Evolutionary conservation across 2,329 filamentous ascomycete species (phyloP).

Genomic region (Diaporthe helianthi): DNA sequence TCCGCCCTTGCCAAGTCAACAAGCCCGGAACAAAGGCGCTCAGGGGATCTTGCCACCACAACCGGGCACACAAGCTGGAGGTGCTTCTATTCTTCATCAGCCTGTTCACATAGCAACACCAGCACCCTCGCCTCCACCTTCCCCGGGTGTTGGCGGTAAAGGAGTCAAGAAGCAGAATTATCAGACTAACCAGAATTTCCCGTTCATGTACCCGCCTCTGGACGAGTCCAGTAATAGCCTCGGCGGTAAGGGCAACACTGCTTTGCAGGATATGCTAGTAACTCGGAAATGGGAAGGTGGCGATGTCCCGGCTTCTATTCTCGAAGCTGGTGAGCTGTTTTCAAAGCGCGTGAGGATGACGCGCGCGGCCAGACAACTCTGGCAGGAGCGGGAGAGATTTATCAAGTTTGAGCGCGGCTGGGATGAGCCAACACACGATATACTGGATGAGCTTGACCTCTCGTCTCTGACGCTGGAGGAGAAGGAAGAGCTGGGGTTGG

Average conservation of each 20-base stretch:
- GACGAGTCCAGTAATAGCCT: constrained; percentile 88
- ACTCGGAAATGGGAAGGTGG: constrained; percentile 91
- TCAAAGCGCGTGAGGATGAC: constrained; percentile 90
- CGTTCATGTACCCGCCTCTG: constrained; percentile 94
- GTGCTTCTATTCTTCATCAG: constrained; percentile 87
- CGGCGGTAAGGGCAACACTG: constrained; percentile 85
- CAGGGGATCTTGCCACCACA: constrained; percentile 68
- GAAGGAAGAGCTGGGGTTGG: constrained; percentile 55
- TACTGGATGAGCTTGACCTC: constrained; percentile 49
- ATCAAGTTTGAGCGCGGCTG: constrained; percentile 93
- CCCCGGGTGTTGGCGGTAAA: constrained; percentile 85
- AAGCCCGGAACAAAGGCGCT: constrained; percentile 64
- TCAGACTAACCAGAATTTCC: constrained; percentile 98
- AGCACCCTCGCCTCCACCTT: constrained; percentile 92
- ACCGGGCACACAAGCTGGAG: constrained; percentile 61
- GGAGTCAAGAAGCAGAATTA: constrained; percentile 99
- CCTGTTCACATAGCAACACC: constrained; percentile 99
- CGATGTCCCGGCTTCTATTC: constrained; percentile 90
- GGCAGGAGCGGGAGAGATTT: constrained; percentile 91
- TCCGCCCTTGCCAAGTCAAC: constrained; percentile 81
- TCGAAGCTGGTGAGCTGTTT: constrained; percentile 93
- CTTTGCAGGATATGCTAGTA: constrained; percentile 79
- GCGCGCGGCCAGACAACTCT: constrained; percentile 87
- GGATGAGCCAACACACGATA: constrained; percentile 61
- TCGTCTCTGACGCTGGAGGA: constrained; percentile 49